phyloP scores from a whole-genome alignment of 306 rosid species.

The Prunus mongolica region DNA sequence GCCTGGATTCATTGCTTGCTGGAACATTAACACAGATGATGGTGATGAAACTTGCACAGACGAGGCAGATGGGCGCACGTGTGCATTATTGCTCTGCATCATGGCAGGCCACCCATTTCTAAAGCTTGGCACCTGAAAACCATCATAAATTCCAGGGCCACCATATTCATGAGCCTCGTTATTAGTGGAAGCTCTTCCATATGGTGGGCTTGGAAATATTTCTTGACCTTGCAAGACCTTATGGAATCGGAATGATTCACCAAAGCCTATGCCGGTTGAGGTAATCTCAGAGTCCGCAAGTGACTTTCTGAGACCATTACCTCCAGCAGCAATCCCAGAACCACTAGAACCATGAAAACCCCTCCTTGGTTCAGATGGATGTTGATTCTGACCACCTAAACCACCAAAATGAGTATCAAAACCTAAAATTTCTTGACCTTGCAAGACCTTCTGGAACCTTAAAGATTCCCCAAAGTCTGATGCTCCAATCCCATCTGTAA shows the following conservation, averaged over 20 bases:
- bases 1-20: conserved; percentile 61
- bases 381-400: conserved; percentile 41
- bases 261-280: conserved; percentile 63
- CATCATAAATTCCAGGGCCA: conserved; percentile 49
- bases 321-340: conserved; percentile 49
- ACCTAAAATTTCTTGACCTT: conserved; percentile 99
- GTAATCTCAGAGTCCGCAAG: conserved; percentile 45
- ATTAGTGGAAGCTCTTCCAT: conserved; percentile 47
- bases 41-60: conserved; percentile 81
- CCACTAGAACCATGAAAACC: conserved; percentile 55
- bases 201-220: conserved; percentile 71
- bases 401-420: conserved; percentile 58
- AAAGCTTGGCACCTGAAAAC: conserved; percentile 48
- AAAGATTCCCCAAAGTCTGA: conserved; percentile 93
- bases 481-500: conserved; percentile 75
- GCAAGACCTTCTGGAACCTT: conserved; percentile 99
- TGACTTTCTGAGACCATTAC: conserved; percentile 52
- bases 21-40: conserved; percentile 91
- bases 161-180: conserved; percentile 49
- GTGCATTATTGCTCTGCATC: conserved; percentile 41
- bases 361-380: conserved; percentile 60
- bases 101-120: conserved; percentile 56
- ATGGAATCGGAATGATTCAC: conserved; percentile 81
- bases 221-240: conserved; percentile 99
- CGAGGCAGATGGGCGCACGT: conserved; percentile 42